Evolutionary conservation across 23 red algal genomes (phyloP).

Genomic region (Chondrus crispus): DNA sequence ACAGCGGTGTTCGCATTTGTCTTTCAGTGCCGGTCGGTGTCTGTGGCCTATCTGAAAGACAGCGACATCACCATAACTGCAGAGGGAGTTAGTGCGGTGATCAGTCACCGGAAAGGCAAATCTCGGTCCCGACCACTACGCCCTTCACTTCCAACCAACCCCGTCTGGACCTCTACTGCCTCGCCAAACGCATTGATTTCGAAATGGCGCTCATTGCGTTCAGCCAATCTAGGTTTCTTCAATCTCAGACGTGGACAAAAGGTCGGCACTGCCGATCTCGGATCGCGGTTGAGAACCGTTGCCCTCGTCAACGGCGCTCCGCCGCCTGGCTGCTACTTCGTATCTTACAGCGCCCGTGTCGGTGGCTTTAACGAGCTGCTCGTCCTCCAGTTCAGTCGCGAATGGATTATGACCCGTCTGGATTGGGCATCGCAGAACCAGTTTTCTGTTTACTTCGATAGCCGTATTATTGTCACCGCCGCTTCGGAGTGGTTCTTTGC

Average conservation of each 20-base stretch:
- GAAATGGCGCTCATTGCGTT: background rate
- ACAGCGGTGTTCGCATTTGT: background rate
- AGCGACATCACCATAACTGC: background rate
- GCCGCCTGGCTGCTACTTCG: background rate
- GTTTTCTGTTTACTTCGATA: background rate
- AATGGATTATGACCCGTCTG: background rate
- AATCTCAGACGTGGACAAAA: background rate
- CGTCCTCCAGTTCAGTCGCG: background rate
- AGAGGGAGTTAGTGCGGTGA: background rate
- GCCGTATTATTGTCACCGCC: background rate
- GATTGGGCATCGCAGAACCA: background rate
- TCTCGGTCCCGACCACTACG: background rate
- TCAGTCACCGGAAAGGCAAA: background rate
- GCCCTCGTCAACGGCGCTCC: background rate
- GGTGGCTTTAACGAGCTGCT: background rate
- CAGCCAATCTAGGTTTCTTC: background rate
- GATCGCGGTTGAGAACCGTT: background rate
- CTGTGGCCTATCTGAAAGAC: background rate
- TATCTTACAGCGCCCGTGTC: background rate
- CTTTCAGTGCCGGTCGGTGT: background rate
- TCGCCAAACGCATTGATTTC: background rate
- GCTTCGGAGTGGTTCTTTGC: background rate
- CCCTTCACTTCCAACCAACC: background rate
- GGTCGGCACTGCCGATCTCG: background rate
- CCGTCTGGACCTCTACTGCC: background rate